Conservation (phyloP, 2,329 filamentous ascomycete genomes). For the Herpotrichia juniperi region DNA sequence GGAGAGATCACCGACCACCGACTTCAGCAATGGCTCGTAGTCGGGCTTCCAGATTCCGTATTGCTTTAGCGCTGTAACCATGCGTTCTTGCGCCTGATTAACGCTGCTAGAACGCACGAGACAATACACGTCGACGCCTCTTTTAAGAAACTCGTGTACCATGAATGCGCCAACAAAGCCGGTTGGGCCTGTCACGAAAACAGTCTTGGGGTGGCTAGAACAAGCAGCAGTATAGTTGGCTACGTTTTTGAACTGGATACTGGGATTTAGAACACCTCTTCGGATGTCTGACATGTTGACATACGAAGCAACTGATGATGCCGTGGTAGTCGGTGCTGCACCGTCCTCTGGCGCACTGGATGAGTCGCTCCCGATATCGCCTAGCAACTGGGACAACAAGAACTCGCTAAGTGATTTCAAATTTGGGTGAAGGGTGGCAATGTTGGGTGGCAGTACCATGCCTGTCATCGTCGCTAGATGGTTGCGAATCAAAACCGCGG, state of each 20-base stretch:
- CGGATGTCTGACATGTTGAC: conserved; percentile 4
- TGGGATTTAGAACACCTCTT: conserved; percentile 7
- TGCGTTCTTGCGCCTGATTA: background rate
- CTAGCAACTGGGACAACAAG: background rate
- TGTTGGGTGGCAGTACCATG: background rate
- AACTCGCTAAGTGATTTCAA: conserved; percentile 6
- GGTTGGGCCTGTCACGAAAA: conserved; percentile 10
- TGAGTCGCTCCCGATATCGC: background rate
- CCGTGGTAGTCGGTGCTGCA: no score
- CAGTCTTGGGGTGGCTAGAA: no score
- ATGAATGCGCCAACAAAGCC: conserved; percentile 14
- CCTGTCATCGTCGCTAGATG: conserved; percentile 5
- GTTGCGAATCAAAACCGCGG: conserved; percentile 10
- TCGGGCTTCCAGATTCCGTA: conserved; percentile 7
- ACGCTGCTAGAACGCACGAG: conserved; percentile 4
- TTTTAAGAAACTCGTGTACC: conserved; percentile 3
- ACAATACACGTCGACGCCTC: conserved; percentile 6
- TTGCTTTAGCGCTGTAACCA: background rate
- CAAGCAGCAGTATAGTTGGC: background rate
- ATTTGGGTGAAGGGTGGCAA: conserved; percentile 4
- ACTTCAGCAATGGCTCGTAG: conserved; percentile 1
- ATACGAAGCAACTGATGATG: background rate
- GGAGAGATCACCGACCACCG: conserved; percentile 5
- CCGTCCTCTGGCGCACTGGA: no score
- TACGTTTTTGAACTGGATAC: conserved; percentile 4